Percentiles rank a stretch among this genome's conserved stretches.
Conservation (phyloP, 805 yeast genomes). For the Wickerhamomyces silvicola region DNA sequence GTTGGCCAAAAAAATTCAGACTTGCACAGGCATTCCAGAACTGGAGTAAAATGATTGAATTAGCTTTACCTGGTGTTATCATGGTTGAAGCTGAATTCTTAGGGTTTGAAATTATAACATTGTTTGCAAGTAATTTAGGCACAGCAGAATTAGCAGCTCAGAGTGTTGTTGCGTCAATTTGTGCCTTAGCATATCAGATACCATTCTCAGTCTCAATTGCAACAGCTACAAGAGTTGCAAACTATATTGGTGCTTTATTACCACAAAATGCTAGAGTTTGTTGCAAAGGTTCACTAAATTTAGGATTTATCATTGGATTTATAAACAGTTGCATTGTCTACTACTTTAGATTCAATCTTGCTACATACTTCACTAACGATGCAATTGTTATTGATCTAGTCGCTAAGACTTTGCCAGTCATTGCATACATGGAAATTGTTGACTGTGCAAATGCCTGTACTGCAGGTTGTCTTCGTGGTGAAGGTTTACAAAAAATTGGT, state of each 20-base stretch:
- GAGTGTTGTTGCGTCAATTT: constrained; percentile 61
- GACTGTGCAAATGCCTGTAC: constrained; percentile 69
- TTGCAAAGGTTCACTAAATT: constrained; percentile 35
- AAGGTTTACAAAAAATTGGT: constrained; percentile 77
- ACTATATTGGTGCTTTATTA: constrained; percentile 56
- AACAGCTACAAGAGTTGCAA: constrained; percentile 65
- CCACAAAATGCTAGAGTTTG: constrained; percentile 40
- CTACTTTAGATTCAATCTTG: constrained; percentile 43
- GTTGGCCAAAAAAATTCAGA: constrained; percentile 45
- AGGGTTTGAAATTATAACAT: constrained; percentile 66
- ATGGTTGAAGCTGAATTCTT: constrained; percentile 73
- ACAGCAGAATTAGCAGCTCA: constrained; percentile 67
- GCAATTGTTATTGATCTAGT: constrained; percentile 48
- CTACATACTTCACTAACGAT: constrained; percentile 56
- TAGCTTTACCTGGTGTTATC: constrained; percentile 66
- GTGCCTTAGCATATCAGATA: constrained; percentile 58
- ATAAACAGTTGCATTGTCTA: constrained; percentile 46
- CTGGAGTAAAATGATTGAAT: constrained; percentile 42
- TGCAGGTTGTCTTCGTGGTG: constrained; percentile 81
- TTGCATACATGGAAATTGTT: constrained; percentile 60
- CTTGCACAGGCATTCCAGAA: constrained; percentile 41
- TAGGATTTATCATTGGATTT: constrained; percentile 39
- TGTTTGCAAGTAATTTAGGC: constrained; percentile 65
- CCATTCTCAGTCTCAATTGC: constrained; percentile 72
- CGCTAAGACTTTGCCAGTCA: constrained; percentile 49